Evolutionary conservation across 129 eudicot species (phyloP), one percentile per base, ranked within the genome.

Genomic region (Ambrosia trifida): DNA sequence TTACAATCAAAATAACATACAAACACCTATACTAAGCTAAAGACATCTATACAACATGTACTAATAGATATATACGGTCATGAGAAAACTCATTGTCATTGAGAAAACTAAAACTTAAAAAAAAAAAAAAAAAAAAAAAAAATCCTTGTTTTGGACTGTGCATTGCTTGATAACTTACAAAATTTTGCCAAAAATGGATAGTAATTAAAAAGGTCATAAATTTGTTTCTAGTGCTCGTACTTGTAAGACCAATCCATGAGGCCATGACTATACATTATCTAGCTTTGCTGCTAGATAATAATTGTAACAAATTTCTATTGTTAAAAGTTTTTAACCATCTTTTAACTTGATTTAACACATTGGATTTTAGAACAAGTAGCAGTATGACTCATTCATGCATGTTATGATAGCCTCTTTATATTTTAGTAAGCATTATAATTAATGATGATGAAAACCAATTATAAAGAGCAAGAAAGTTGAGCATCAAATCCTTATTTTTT

Each of bases 221-320:
- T 51, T 51, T 51, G 18, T 5, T 51, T 51, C 2, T 69, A 17
- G 7, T 52, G 62, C 35, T 62, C 12, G 19, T 69, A 69, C 50
- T 69, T 50, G 36, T 51, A 65, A 50, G 62, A 50, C 56, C 73
- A 51, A 69, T 11, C 17, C 33, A 51, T 69, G 36, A 69, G 61
- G 36, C 53, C 19, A 24, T 57, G 14, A 11, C 28, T 5, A 10
- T 20, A 68, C 33, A 51, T 51, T 51, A 7, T 16, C 8, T 5
- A 36, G 43, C 43, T 36, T 36, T 36, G 43, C 8, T 5, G 43
- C 43, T 36, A 36, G 43, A 4, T n/a, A 2, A 4, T 50, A n/a
- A 14, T 50, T 5, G n/a, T n/a, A 50, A 3, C 16, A 11, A 50
- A 50, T 50, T 50, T 50, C 16, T 50, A 2, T 50, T 14, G 19